Conservation (phyloP, 495 filamentous ascomycete species). For the Tuber brumale region DNA sequence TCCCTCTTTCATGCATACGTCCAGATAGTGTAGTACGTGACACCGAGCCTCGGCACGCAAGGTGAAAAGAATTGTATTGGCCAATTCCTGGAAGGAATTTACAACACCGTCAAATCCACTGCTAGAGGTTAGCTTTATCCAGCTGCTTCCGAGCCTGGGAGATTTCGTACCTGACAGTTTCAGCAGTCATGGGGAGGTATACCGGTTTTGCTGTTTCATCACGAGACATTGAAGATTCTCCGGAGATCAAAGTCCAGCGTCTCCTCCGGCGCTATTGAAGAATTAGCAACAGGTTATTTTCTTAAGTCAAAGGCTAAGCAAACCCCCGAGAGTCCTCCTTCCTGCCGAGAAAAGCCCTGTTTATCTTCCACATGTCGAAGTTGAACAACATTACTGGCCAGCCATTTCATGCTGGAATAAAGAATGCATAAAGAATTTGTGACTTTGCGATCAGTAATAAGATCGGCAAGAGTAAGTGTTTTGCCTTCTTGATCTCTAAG, state of each 20-base stretch:
- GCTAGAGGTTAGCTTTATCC: conserved; percentile 32
- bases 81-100: conserved; percentile 68
- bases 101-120: conserved; percentile 83
- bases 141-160: not conserved
- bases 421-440: conserved; percentile 77
- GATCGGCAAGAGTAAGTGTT: conserved; percentile 58
- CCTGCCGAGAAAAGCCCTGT: conserved; percentile 38
- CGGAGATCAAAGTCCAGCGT: conserved; percentile 68
- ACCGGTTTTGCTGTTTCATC: conserved; percentile 53
- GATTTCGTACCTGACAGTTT: conserved; percentile 62
- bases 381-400: conserved; percentile 67
- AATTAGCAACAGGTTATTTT: conserved; percentile 13
- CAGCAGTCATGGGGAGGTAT: conserved; percentile 81
- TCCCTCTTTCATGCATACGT: conserved; percentile 53
- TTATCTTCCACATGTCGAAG: conserved; percentile 62
- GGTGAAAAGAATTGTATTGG: conserved; percentile 66
- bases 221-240: conserved; percentile 51
- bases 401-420: conserved; percentile 97
- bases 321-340: conserved; percentile 29
- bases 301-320: not conserved
- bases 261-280: conserved; percentile 43
- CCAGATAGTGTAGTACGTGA: conserved; percentile 64
- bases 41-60: conserved; percentile 82
- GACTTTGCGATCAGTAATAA: conserved; percentile 82
- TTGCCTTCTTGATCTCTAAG: conserved; percentile 55